Evolutionary conservation across 306 rosid genomes (phyloP), one percentile per base, ranked within the genome.

Genomic region (Casuarina cunninghamiana): DNA sequence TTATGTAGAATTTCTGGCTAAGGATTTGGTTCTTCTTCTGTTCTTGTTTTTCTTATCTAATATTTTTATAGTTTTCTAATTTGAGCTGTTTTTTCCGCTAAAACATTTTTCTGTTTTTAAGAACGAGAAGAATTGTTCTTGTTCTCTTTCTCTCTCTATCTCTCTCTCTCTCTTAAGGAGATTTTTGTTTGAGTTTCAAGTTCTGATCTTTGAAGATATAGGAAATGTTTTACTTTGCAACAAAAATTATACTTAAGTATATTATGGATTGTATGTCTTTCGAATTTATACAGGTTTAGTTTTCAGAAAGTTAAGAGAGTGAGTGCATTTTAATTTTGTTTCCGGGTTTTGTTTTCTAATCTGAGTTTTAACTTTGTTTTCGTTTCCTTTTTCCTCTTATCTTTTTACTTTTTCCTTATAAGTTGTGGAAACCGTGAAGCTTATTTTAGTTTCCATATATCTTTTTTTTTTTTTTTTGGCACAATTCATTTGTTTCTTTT

Each of bases 301-400:
- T 66, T 39, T 66, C 50, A 1, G 8, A 41, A 66, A 49, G 42
- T 7, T 3, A 66, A 39, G 41, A 67, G 16, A 41, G 65, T 48
- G 54, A 50, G 35, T 41, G 5, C 71, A 66, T 68, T 43, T 9
- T 53, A 11, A 44, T 53, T 12, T 75, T 35, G 8, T 49, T 73
- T 41, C 37, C 17, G 48, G 3, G 35, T 57, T 72, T 61, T 43
- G 69, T 66, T 71, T 68, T 54, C 46, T 32, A 58, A 42, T 44
- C 35, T 55, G 61, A 15, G 76, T 77, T 80, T 43, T 75, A 53
- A 85, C 75, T 87, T 84, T 26, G 50, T 6, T 62, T 62, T 15
- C 16, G 2, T 19, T 39, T 15, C 6, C 2, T 32, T 26, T 80
- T 82, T 77, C 72, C 77, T 83, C 32, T 26, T 26, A 26, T 26